Base-by-base conservation (phyloP, 2,329 filamentous ascomycete species). In the Aureobasidium sp. region DNA sequence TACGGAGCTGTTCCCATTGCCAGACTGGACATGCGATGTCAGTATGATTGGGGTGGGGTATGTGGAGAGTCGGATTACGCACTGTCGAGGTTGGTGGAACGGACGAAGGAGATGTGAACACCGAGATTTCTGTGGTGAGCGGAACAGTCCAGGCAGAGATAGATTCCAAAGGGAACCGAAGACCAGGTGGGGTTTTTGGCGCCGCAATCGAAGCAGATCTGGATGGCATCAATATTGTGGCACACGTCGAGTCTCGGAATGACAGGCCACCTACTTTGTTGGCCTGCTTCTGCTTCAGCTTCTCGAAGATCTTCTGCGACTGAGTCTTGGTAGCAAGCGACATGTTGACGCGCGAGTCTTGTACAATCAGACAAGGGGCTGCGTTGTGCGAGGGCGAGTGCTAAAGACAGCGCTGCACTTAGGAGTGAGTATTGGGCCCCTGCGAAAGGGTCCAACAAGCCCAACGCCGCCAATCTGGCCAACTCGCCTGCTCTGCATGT, bases 111-210 rank as follows among this genome's bases (percentile, higher is more conserved):
- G 77, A 99, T 97, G 78, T 99, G 94, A 64, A 97, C 93, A 76
- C 94, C 94, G 70, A 99, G 86, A 76, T 97, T 97, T 69, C 94
- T 88, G 77, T 99, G 94, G 76, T 97, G 91, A 62, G 93, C 89
- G 45, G 93, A 97, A 79, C 94, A 99, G 79, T 99, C 94, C 70
- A 99, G 87, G 73, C 94, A 99, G 27, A 99, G 85, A 75, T 97
- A 99, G 75, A 99, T 97, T 72, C 90, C 94, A 66, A 99, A 91
- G 11, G 93, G 92, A 36, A 97, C 92, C 7, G 93, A 97, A 8
- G 92, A 96, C 94, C 94, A 99, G 63, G 94, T 97, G 65, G 94
- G 94, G 73, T 97, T 97, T 79, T 97, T 97, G 71, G 91, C 89
- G 74, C 90, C 87, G 77, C 94, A 99, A 79, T 99, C 94, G 78